These are phyloP conservation scores for Annona cherimola DNA, from an alignment of 164 flowering plant species.

Conservation along the genomic window DNA sequence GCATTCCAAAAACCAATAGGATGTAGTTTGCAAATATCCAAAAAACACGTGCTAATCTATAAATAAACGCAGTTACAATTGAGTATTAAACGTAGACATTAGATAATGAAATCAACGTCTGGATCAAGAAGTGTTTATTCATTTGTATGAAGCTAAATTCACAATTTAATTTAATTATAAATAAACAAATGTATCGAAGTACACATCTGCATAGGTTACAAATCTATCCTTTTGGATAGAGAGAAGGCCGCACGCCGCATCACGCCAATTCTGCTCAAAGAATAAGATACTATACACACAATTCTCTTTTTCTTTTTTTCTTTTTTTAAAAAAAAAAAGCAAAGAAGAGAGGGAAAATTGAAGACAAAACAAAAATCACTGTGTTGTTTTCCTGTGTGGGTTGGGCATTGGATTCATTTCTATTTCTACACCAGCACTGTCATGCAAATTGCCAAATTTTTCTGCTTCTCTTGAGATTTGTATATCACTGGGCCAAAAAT, in stretches of 20 bases:
- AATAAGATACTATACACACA: conserved; percentile 23
- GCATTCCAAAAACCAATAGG: no score
- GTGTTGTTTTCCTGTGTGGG: conserved; percentile 19
- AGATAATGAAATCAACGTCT: no score
- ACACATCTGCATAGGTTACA: conserved; percentile 9
- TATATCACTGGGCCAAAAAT: conserved; percentile 54
- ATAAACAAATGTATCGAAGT: conserved; percentile 1
- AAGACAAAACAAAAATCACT: conserved; percentile 16
- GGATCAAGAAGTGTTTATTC: no score
- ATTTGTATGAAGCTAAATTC: neutral
- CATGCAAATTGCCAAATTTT: conserved; percentile 40
- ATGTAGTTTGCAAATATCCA: no score
- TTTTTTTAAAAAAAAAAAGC: no score
- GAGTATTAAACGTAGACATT: no score
- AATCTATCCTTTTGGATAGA: conserved; percentile 37
- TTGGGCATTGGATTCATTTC: conserved; percentile 49
- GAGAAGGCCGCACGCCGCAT: conserved; percentile 13
- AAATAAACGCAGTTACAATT: no score
- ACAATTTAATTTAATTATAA: neutral
- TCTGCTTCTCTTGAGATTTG: conserved; percentile 82
- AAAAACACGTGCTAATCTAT: no score
- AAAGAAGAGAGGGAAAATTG: neutral
- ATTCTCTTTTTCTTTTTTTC: no score
- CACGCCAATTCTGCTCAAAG: conserved; percentile 23
- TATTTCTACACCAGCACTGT: conserved; percentile 29